Percentiles rank a stretch among this genome's conserved stretches.
phyloP scores from a whole-genome alignment of 2,329 filamentous ascomycete species.

The Curvularia hawaiiensis region DNA sequence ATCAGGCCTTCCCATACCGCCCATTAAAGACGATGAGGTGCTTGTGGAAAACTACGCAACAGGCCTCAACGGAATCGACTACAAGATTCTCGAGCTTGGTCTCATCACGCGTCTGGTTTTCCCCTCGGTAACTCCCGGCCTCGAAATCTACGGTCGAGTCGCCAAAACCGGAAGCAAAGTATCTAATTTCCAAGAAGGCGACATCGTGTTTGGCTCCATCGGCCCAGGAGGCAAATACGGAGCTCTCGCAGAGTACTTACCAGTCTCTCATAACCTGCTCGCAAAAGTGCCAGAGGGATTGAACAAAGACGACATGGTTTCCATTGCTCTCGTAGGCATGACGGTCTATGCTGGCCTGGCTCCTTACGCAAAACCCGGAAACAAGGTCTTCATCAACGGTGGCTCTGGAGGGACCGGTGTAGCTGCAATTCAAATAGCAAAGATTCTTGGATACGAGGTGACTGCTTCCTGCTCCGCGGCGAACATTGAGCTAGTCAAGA shows the following conservation, averaged over 20 bases:
- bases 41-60: constrained; percentile 58
- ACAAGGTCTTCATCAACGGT: constrained; percentile 65
- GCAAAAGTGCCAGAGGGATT: constrained; percentile 19
- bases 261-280: constrained; percentile 11
- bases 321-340: constrained; percentile 38
- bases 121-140: constrained; percentile 52
- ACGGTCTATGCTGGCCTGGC: constrained; percentile 42
- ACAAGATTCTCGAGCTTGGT: constrained; percentile 61
- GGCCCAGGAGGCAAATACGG: constrained; percentile 33
- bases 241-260: constrained; percentile 38
- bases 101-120: constrained; percentile 45
- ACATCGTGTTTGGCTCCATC: constrained; percentile 42
- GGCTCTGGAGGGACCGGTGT: constrained; percentile 64
- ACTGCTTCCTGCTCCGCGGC: constrained; percentile 60
- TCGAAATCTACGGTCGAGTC: constrained; percentile 57
- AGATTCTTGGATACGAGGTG: constrained; percentile 61
- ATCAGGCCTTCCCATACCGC: constrained; percentile 49
- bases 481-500: constrained; percentile 60
- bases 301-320: constrained; percentile 32
- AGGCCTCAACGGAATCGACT: constrained; percentile 65
- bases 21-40: constrained; percentile 49
- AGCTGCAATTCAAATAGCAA: constrained; percentile 65
- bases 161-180: constrained; percentile 32
- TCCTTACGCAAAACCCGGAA: constrained; percentile 30
- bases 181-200: constrained; percentile 32